Base-by-base conservation (phyloP, 148 eudicot species). In the Nepenthes mirabilis region DNA sequence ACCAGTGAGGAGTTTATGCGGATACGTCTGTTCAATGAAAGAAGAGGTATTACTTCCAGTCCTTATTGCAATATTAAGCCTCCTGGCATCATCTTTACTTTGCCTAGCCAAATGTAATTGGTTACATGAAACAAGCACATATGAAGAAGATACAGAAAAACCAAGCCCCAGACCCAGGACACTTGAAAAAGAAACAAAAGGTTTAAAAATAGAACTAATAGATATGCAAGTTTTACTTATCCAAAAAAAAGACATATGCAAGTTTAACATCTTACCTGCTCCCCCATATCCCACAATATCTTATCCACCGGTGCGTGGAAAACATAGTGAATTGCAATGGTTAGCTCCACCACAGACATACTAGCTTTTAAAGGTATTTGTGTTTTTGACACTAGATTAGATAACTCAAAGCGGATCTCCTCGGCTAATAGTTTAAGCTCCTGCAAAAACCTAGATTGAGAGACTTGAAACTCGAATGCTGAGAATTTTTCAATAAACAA, bases 251-350 rank as follows among this genome's bases (percentile, higher is more conserved):
- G 2, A 14, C 55, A 48, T 32, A 11, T 13, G 2, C 8, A 52
- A 52, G 5, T 56, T 51, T 56, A 56, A 37, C 47, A 47, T 57
- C 81, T 75, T 80, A 91, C 95, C 61, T 91, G 95, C 37, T 86
- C 85, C 57, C 78, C 91, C 53, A 68, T 71, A 81, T 87, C 97
- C 95, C 97, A 91, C 67, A 84, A 63, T 70, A 87, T 91, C 62
- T 91, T 91, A 82, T 91, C 97, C 79, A 84, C 52, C 13, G 97
- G 97, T 23, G 89, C 83, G 66, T 83, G 73, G 73, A 87, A 90
- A 59, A 90, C 89, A 76, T 78, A 77, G 74, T 87, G 97, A 63
- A 91, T 71, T 52, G 97, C 97, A 68, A 91, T 77, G 32, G 97
- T 84, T 68, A 91, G 65, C 75, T 91, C 97, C 54, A 84, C 95